Percentiles rank a stretch among this genome's conserved stretches.
Conservation (phyloP, 768 basidiomycete genomes). For the Leccinum subtestaceum region DNA sequence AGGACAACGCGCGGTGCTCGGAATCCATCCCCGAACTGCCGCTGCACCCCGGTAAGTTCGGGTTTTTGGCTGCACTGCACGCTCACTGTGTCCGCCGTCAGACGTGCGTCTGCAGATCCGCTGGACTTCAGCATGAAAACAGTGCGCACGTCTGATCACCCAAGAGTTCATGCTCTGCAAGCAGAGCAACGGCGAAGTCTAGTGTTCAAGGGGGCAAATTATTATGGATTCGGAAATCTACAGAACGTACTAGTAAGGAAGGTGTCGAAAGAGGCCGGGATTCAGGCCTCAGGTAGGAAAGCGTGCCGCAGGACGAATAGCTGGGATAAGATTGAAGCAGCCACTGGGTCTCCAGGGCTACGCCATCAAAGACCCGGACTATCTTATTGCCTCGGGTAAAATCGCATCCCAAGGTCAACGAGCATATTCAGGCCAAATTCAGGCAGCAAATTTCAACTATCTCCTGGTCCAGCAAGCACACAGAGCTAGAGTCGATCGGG, state of each 20-base stretch:
- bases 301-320: constrained; percentile 56
- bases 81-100: constrained; percentile 55
- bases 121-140: constrained; percentile 51
- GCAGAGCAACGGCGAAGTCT: constrained; percentile 46
- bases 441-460: constrained; percentile 55
- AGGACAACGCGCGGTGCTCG: constrained; percentile 30
- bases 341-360: constrained; percentile 82
- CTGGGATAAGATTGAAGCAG: constrained; percentile 16
- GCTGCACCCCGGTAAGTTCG: constrained; percentile 79
- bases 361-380: constrained; percentile 95
- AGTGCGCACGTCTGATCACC: constrained; percentile 50
- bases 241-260: constrained; percentile 89
- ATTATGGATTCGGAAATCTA: constrained; percentile 95
- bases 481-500: constrained; percentile 18
- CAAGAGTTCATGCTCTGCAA: constrained; percentile 52
- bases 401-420: constrained; percentile 77
- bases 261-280: constrained; percentile 78
- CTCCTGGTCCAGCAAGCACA: constrained; percentile 31
- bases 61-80: constrained; percentile 83
- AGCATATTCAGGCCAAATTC: constrained; percentile 55
- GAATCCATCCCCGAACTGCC: constrained; percentile 66
- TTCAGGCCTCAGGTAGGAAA: constrained; percentile 50
- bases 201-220: constrained; percentile 92
- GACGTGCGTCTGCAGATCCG: constrained; percentile 39
- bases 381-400: constrained; percentile 85